phyloP scores from a whole-genome alignment of 352 stramenopile genomes.

The Pythium aphanidermatum region DNA sequence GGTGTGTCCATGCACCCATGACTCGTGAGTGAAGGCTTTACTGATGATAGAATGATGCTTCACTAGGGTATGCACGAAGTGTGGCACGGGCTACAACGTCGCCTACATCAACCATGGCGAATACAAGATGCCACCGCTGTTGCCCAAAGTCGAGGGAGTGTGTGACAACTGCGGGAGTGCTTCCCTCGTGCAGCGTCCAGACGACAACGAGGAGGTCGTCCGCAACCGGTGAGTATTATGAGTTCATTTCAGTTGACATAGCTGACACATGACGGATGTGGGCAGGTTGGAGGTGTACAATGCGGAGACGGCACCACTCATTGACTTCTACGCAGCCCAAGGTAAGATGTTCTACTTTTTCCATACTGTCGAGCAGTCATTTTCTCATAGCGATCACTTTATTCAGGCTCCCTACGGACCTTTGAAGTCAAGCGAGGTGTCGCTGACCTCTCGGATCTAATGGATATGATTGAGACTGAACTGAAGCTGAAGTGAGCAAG shows the following conservation, averaged over 20 bases:
- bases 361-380: too few relatives aligned
- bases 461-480: conserved; percentile 59
- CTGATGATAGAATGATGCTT: too few relatives aligned
- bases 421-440: conserved; percentile 87
- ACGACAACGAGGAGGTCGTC: conserved; percentile 81
- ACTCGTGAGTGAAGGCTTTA: too few relatives aligned
- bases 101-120: conserved; percentile 80
- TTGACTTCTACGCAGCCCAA: conserved; percentile 80
- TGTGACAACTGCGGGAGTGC: conserved; percentile 73
- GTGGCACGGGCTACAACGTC: conserved; percentile 85
- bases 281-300: conserved; percentile 85
- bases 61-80: conserved; percentile 79
- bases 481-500: conserved; percentile 48
- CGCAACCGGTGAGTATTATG: too few relatives aligned
- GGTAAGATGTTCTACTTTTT: too few relatives aligned
- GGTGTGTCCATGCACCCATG: too few relatives aligned
- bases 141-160: conserved; percentile 77
- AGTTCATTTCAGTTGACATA: not conserved
- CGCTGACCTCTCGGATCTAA: conserved; percentile 69
- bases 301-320: conserved; percentile 77
- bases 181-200: conserved; percentile 71
- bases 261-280: not conserved
- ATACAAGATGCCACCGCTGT: conserved; percentile 87
- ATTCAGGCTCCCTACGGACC: conserved; percentile 63
- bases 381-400: too few relatives aligned